phyloP scores from a whole-genome alignment of 2,329 filamentous ascomycete species.

The Zymoseptoria passerinii region DNA sequence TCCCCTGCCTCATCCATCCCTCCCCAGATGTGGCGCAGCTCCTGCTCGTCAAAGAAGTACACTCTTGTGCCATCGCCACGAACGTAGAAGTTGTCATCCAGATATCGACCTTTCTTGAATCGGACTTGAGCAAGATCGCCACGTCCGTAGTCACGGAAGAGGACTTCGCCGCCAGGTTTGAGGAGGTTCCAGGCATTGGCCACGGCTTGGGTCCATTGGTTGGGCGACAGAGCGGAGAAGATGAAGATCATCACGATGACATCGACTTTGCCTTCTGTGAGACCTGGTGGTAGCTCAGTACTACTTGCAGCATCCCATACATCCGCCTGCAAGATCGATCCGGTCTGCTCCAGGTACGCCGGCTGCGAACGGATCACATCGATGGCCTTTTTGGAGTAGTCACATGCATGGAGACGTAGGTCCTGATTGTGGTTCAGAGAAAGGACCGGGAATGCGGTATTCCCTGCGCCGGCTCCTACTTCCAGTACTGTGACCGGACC shows the following conservation, averaged over 20 bases:
- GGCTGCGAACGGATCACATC: slow-evolving; percentile 80
- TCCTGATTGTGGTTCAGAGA: slow-evolving; percentile 72
- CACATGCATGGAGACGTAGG: slow-evolving; percentile 83
- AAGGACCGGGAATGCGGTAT: slow-evolving; percentile 89
- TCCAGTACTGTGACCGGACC: slow-evolving; percentile 70
- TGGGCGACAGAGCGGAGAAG: slow-evolving; percentile 81
- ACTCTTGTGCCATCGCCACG: slow-evolving; percentile 91
- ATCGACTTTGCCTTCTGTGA: slow-evolving; percentile 74
- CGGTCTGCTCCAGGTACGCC: slow-evolving; percentile 53
- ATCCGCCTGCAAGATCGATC: slow-evolving; percentile 67
- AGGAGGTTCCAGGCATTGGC: slow-evolving; percentile 72
- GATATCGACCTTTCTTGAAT: slow-evolving; percentile 89
- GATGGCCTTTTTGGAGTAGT: slow-evolving; percentile 92
- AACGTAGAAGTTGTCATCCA: slow-evolving; percentile 97
- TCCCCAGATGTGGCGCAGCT: slow-evolving; percentile 71
- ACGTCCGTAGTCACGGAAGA: slow-evolving; percentile 94
- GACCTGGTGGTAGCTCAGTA: slow-evolving; percentile 60
- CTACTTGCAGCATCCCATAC: slow-evolving; percentile 81
- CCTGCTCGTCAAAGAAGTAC: slow-evolving; percentile 89
- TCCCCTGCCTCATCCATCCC: slow-evolving; percentile 20
- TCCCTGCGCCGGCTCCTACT: slow-evolving; percentile 90
- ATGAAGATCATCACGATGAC: slow-evolving; percentile 94
- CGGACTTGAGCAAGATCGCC: slow-evolving; percentile 93
- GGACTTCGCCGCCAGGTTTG: slow-evolving; percentile 84
- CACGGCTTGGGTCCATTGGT: slow-evolving; percentile 76